Base-by-base conservation (phyloP, 2,329 filamentous ascomycete species). In the Aureobasidium lini region DNA sequence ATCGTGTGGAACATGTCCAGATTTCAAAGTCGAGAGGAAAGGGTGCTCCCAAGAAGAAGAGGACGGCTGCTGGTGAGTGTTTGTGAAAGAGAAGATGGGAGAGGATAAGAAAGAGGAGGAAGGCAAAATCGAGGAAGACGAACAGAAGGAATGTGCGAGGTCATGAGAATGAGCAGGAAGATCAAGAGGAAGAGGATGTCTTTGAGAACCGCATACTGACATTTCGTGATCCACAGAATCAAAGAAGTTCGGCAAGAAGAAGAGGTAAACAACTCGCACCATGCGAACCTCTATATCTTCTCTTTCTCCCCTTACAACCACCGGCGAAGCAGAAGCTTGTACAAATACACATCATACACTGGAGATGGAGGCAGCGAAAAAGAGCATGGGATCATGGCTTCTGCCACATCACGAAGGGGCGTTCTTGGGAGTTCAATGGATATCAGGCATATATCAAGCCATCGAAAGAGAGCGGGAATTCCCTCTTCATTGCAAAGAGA, bases 21-120 rank as follows among this genome's bases (percentile, higher is more conserved):
- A 77, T 74, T 40, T 62, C 68, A 67, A 92, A 90, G 73, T 75
- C 82, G 32, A 86, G 91, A 77, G 92, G 91, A 65, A 96, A 97
- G 80, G 87, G 87, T 59, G 84, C 87, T 46, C 91, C 93, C 7
- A 88, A 95, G 83, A 96, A 95, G 84, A 95, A 94, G 81, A 86
- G 80, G 70, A 85, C 80, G 46, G 75, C 75, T 65, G 74, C 74
- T 61, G 76, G 76, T 77, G 59, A 43, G 57, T 59, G 4, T 34
- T 43, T 5, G n/a, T 28, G 8, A 10, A 6, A 40, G 50, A 40
- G 50, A 10, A n/a, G 43, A 23, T n/a, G 31, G 3, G 34, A 31
- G 15, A 9, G 34, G 23, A 31, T 40, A 15, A 32, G 31, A 4
- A 40, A 31, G 15, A 9, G 34, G 23, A 31, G 40, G 36, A 23